A percentile compares a stretch with the other conserved stretches of the same genome.
These are phyloP conservation scores for Lobosporangium transversale DNA, from an alignment of 192 early-diverging fungal species.

Conservation along the genomic window DNA sequence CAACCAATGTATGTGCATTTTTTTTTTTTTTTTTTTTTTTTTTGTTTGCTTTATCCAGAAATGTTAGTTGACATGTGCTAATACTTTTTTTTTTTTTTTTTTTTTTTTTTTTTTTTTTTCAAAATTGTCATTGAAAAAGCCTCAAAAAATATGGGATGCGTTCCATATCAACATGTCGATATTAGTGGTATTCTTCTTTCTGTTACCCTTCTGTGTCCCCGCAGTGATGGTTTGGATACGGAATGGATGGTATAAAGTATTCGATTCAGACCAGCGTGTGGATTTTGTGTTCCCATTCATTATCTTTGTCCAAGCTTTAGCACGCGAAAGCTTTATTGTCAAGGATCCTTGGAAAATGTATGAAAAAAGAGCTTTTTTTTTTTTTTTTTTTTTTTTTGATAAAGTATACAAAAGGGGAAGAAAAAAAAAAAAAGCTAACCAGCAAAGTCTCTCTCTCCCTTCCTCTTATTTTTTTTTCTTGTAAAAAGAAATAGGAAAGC, in stretches of 20 bases:
- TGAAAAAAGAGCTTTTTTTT: background rate
- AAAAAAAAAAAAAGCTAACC: too few species aligned
- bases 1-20: slow-evolving; percentile 49
- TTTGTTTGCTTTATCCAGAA: background rate
- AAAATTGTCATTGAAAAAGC: too few species aligned
- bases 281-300: slow-evolving; percentile 58
- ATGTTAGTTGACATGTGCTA: too few species aligned
- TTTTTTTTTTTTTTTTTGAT: background rate
- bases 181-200: slow-evolving; percentile 68
- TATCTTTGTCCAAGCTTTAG: slow-evolving; percentile 53
- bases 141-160: slow-evolving; percentile 46
- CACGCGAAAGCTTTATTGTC: slow-evolving; percentile 45
- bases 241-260: slow-evolving; percentile 77
- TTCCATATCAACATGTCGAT: slow-evolving; percentile 67
- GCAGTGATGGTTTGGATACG: slow-evolving; percentile 79
- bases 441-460: background rate
- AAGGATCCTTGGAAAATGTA: slow-evolving; percentile 61
- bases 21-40: too few species aligned
- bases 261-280: slow-evolving; percentile 72
- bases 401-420: too few species aligned
- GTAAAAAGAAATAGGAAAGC: slow-evolving; percentile 31
- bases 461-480: background rate
- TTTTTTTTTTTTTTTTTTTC: too few species aligned
- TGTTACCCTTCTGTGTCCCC: slow-evolving; percentile 73
- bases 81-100: too few species aligned